Base-by-base conservation (phyloP, 1,139 yeast species). In the Saccharomyces uvarum region DNA sequence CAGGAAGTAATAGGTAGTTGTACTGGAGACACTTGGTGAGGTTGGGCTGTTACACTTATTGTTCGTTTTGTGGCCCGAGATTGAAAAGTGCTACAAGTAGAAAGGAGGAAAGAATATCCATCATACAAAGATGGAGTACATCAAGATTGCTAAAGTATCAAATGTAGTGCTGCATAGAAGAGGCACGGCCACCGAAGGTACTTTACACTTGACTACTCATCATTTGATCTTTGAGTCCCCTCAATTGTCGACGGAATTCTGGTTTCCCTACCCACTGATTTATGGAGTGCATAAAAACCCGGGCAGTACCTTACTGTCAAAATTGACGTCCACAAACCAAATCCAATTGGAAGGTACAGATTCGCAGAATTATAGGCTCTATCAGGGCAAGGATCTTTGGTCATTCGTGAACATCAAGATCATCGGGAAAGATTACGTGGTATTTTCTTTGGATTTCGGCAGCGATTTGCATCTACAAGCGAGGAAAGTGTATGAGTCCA, bases 181-280 rank as follows among this genome's bases (percentile, higher is more conserved):
- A 56, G 97, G 97, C 14, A 75, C 75, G 53, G 75, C 81, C 48
- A 74, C 80, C 32, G 71, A 71, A 7, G 99, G 98, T 1, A 79
- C 85, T 4, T 74, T 93, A 46, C 87, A 88, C 59, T 73, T 93
- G 54, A 88, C 96, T 1, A 82, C 91, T 1, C 91, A 86, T 69
- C 99, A 93, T 73, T 75, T 93, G 65, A 93, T 93, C 26, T 91
- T 91, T 70, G 80, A 79, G 54, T 76, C 61, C 51, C 60, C 59
- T n/a, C 62, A 59, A 53, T 70, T 69, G 31, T 72, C 75, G 41
- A 73, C 84, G 57, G 98, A 93, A 67, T 80, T 89, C 24, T 93
- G 99, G 99, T 79, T 90, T 38, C 87, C 96, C 57, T 93, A 91
- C 70, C 98, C 98, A 0, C 82, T 91, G 61, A 84, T 91, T 49